Evolutionary conservation across 1,284 basidiomycete species (phyloP).

Genomic region (Leccinum griseonigrum): DNA sequence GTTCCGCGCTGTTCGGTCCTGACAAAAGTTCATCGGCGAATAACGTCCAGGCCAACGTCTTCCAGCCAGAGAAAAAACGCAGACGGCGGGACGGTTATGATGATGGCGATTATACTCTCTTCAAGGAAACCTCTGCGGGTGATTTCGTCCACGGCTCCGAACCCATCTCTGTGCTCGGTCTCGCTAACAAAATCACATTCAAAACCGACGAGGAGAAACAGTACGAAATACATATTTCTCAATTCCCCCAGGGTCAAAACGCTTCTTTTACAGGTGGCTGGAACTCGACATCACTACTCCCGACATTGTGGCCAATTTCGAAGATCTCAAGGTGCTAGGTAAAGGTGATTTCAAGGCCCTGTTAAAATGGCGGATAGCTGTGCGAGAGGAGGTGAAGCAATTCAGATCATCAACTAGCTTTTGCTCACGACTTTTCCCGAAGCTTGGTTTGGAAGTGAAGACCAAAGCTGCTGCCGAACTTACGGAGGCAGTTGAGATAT

Average conservation of each 20-base stretch:
- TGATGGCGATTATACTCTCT: conserved; percentile 92
- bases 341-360: conserved; percentile 96
- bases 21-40: conserved; percentile 54
- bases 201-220: conserved; percentile 81
- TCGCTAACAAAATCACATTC: conserved; percentile 85
- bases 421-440: conserved; percentile 7
- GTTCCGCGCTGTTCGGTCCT: conserved; percentile 46
- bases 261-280: conserved; percentile 56
- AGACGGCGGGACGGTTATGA: conserved; percentile 94
- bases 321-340: conserved; percentile 95
- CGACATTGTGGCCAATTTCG: conserved; percentile 81
- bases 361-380: conserved; percentile 85
- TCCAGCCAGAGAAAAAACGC: conserved; percentile 96
- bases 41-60: conserved; percentile 83
- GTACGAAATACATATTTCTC: conserved; percentile 39
- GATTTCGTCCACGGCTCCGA: conserved; percentile 77
- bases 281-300: conserved; percentile 69
- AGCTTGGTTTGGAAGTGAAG: conserved; percentile 84
- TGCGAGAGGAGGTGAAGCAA: conserved; percentile 74
- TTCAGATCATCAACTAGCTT: neutral
- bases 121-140: conserved; percentile 70
- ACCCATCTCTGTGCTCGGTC: conserved; percentile 81
- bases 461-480: conserved; percentile 67
- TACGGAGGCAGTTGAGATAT: conserved; percentile 75
- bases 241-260: conserved; percentile 6